Evolutionary conservation across 1,284 basidiomycete genomes (phyloP), one percentile per base, ranked within the genome.

Genomic region (Naganishia cerealis): DNA sequence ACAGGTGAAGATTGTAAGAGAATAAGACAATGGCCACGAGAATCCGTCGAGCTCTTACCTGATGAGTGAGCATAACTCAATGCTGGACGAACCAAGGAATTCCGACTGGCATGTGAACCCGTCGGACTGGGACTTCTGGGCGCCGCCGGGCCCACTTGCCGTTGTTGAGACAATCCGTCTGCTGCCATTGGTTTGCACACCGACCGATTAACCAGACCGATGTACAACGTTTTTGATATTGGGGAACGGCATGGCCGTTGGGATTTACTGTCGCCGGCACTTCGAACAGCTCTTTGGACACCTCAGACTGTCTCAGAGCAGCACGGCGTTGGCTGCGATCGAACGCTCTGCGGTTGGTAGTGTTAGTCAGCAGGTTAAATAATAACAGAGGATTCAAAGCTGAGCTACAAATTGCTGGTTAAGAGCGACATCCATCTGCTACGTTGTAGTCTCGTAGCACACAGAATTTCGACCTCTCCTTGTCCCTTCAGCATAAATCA

Each of bases 21-120:
- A 13, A 43, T 33, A 5, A 15, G 24, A 24, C 21, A 38, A 48
- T 1, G 21, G 29, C 24, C 36, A n/a, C 10, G 6, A 46, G 36
- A 42, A n/a, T 12, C 13, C 57, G 10, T 8, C 43, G 38, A 13
- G 29, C 29, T 33, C 58, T 57, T 56, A 68, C 67, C 67, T 42
- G 53, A 56, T 13, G 61, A 62, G 39, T 65, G 59, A 15, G 67
- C 67, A 68, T 61, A 68, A 10, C 33, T 63, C 48, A 68, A 53
- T 24, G 59, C 54, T 13, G 67, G 66, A 39, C 53, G 54, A 10
- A 67, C 52, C 24, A 67, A 43, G 6, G 48, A 48, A 26, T 67
- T 36, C 10, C 61, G 58, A 54, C 66, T 61, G 39, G 50, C 43
- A 26, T 26, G 36, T 1, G 61, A 63, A 10, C 50, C 40, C 13